Evolutionary conservation across 352 stramenopile genomes (phyloP), one percentile per base, ranked within the genome.

Genomic region (Globisporangium perplexum): DNA sequence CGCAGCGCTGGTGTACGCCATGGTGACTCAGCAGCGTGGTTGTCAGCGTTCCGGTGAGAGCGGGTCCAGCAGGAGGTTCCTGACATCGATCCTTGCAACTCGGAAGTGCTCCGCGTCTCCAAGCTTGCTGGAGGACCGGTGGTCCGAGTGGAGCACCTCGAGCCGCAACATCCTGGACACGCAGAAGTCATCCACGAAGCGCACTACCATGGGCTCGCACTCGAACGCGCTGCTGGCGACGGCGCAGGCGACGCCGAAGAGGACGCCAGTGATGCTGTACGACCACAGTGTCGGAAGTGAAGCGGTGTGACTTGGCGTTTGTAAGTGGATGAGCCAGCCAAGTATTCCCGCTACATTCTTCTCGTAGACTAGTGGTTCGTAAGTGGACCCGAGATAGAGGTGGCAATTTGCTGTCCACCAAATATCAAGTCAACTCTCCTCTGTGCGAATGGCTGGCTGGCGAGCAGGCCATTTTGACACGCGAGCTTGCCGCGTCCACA

Each of bases 111-210:
- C 43, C 3, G 43, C 44, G 23, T 59, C 46, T 3, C 36, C 53
- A 2, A 41, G 45, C 18, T 42, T 59, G n/a, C 35, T 59, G 23
- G 45, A 53, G 23, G 36, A 48, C 14, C 23, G 28, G 38, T 43
- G 53, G 26, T 53, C 33, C 6, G 36, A 59, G 53, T 58, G 52
- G 43, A 50, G 44, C 42, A 28, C 44, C 3, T 58, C 31, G 15
- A 58, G 52, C 18, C 30, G 35, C 35, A 53, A 51, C 12, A 15
- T 30, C 7, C 4, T 31, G 31, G 31, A 20, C 10, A n/a, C 4
- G 14, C 7, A 11, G 26, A 26, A 52, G 15, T 28, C 43, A 11
- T n/a, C 47, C 3, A 42, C 47, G 7, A 48, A 36, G 22, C 46
- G 24, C n/a, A 17, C 15, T 10, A 30, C 36, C 2, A 24, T 30